Base-by-base conservation (phyloP, 2,329 filamentous ascomycete genomes). In the Colletotrichum cereale region DNA sequence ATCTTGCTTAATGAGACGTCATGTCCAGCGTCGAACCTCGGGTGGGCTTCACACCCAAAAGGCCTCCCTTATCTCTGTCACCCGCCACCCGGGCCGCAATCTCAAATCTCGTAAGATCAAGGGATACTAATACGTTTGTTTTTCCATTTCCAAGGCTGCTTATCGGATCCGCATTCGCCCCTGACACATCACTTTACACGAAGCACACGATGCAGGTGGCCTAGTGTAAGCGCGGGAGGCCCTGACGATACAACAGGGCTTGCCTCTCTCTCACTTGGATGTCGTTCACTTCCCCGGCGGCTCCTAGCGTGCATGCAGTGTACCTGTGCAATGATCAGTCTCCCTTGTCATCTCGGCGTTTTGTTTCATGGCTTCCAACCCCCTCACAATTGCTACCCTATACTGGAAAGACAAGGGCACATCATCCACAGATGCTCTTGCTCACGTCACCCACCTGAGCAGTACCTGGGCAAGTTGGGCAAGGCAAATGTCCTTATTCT, bases 1-100 rank as follows among this genome's bases (percentile, higher is more conserved):
- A 78, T 73, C 73, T 66, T 77, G 76, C 76, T 79, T 79, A 79
- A 77, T 76, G 77, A 70, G 73, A 80, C 79, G 76, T 80, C 78
- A 79, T 65, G 66, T 75, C 61, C 55, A 16, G 62, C 66, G 31
- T 50, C 36, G 16, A 58, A 58, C 52, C 44, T 65, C 55, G 47
- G 36, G 24, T 24, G 24, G 6, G 26, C 31, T 42, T 50, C 38
- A 38, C 18, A 40, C 29, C 29, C 52, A 16, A 47, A 26, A 44
- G 56, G 40, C 38, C 38, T 26, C n/a, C 65, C 65, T 69, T 69
- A 69, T 72, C 69, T 72, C 53, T 72, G 36, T 31, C 42, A 52
- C 56, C 48, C 40, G 34, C 48, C 58, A 21, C 42, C 21, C 31
- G 16, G 42, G 42, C 42, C 26, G 53, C 36, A 58, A 60, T 64